A percentile compares a stretch with the other conserved stretches of the same genome.
These are phyloP conservation scores for Exophiala mesophila DNA, from an alignment of 2,329 filamentous ascomycete species.

Conservation along the genomic window DNA sequence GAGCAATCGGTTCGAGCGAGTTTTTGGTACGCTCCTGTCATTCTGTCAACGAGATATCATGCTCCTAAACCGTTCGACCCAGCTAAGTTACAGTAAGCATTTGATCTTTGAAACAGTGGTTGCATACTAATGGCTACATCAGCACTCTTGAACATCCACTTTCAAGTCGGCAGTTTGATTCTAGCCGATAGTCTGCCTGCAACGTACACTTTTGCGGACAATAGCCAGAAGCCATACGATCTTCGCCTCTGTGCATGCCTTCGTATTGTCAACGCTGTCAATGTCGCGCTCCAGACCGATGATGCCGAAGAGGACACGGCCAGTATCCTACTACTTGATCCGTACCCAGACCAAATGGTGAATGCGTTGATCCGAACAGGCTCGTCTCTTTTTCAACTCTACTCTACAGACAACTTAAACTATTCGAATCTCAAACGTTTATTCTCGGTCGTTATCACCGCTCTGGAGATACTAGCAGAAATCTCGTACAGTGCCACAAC, in stretches of 20 bases:
- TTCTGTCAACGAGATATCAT: constrained; percentile 5
- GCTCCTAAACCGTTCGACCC: constrained; percentile 5
- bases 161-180: constrained; percentile 9
- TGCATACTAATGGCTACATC: neutral
- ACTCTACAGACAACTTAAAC: constrained; percentile 1
- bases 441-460: constrained; percentile 2
- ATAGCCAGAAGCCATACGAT: too few relatives aligned
- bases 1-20: constrained; percentile 1
- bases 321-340: constrained; percentile 6
- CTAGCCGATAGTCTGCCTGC: constrained; percentile 5
- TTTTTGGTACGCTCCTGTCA: constrained; percentile 4
- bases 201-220: neutral
- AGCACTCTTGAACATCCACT: constrained; percentile 8
- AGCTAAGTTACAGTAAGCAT: constrained; percentile 8
- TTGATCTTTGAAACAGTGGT: neutral
- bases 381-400: constrained; percentile 6
- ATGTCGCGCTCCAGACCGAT: constrained; percentile 4
- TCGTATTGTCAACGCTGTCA: constrained; percentile 7
- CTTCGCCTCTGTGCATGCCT: too few relatives aligned
- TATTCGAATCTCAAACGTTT: neutral
- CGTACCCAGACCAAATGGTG: constrained; percentile 11
- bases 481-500: neutral
- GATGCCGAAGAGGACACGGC: neutral
- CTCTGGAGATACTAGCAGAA: neutral
- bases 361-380: constrained; percentile 3